These are phyloP conservation scores for Psidium guajava DNA, from an alignment of 345 rosid genomes.

Conservation along the genomic window DNA sequence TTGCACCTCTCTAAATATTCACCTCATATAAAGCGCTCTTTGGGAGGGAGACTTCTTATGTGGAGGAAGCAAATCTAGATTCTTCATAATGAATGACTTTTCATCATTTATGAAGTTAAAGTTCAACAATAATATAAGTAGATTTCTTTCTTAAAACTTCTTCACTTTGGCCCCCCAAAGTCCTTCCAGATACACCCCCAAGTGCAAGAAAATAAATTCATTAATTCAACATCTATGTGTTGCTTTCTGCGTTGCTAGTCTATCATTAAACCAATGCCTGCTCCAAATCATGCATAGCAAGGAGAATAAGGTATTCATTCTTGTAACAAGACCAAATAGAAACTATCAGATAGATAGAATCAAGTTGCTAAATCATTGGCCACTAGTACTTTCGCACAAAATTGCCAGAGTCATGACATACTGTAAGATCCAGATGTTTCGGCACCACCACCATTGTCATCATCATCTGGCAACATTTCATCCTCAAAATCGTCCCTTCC, in stretches of 20 bases:
- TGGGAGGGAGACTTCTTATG: neutral
- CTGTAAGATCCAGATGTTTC: slow-evolving; percentile 11
- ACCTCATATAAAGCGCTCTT: neutral
- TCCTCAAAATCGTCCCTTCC: slow-evolving; percentile 72
- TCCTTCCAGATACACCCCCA: neutral
- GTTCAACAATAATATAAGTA: neutral
- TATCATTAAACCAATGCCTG: neutral
- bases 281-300: neutral
- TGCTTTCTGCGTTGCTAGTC: neutral
- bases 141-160: neutral
- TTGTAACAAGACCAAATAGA: neutral
- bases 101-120: neutral
- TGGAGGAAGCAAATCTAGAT: neutral
- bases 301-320: neutral
- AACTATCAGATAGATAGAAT: neutral
- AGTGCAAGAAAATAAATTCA: neutral
- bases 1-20: neutral
- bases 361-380: neutral
- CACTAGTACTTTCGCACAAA: neutral
- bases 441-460: slow-evolving; percentile 20
- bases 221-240: neutral
- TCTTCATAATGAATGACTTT: neutral
- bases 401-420: neutral
- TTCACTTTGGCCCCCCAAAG: neutral
- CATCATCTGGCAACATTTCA: slow-evolving; percentile 51